phyloP scores from a whole-genome alignment of 192 early-diverging fungal genomes.

The Coemansia sp. region DNA sequence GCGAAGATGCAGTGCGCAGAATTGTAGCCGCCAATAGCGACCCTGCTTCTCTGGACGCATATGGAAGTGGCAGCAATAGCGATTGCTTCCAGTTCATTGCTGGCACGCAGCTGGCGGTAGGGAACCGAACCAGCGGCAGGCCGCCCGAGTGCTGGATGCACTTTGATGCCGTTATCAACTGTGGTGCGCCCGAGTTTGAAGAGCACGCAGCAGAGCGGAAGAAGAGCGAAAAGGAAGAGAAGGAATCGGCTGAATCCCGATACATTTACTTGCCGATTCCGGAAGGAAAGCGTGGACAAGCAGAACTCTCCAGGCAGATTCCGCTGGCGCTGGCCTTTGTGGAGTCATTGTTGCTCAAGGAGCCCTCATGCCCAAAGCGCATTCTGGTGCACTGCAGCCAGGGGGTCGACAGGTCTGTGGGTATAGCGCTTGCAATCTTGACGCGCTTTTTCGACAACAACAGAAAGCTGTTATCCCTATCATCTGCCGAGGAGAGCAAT shows the following conservation, averaged over 20 bases:
- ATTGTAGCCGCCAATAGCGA: neutral
- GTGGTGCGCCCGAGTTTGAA: constrained; percentile 61
- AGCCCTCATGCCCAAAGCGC: constrained; percentile 15
- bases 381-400: constrained; percentile 81
- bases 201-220: neutral
- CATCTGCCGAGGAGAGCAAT: constrained; percentile 5
- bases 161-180: constrained; percentile 86
- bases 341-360: constrained; percentile 30
- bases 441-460: constrained; percentile 58
- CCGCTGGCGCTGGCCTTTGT: constrained; percentile 61
- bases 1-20: neutral
- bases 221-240: constrained; percentile 9
- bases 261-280: constrained; percentile 79
- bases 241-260: neutral
- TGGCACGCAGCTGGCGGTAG: constrained; percentile 65
- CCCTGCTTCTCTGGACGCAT: neutral
- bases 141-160: constrained; percentile 61
- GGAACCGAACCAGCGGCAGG: constrained; percentile 51
- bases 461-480: constrained; percentile 11
- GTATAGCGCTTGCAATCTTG: constrained; percentile 71
- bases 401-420: constrained; percentile 79
- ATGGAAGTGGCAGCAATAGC: neutral
- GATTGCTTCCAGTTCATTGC: constrained; percentile 54
- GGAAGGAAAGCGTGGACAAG: constrained; percentile 87
- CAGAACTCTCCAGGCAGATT: constrained; percentile 61